Conservation (phyloP, 768 basidiomycete genomes). For the Pilatotrama ljubarskyi region DNA sequence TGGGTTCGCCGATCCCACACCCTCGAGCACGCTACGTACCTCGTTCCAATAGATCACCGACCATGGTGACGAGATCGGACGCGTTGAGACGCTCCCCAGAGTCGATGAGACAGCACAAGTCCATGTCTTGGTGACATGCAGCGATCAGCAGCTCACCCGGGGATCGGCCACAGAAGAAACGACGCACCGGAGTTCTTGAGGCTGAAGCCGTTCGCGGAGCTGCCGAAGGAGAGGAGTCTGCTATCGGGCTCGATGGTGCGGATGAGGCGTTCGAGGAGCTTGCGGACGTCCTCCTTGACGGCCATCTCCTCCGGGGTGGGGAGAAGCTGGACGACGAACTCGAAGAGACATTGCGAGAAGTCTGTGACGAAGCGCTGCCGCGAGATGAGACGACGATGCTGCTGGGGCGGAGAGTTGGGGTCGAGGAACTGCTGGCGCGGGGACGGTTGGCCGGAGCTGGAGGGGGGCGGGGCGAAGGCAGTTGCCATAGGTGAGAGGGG, state of each 20-base stretch:
- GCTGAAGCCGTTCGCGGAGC: constrained; percentile 96
- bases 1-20: constrained; percentile 84
- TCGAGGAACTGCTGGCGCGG: constrained; percentile 23
- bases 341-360: constrained; percentile 88
- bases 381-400: constrained; percentile 32
- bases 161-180: background rate
- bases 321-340: constrained; percentile 90
- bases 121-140: constrained; percentile 75
- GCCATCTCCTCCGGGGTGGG: constrained; percentile 88
- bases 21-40: constrained; percentile 51
- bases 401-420: constrained; percentile 19
- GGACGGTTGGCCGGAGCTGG: constrained; percentile 16
- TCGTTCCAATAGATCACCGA: constrained; percentile 90
- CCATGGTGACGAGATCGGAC: constrained; percentile 89
- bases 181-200: constrained; percentile 85
- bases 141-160: constrained; percentile 5
- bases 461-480: constrained; percentile 20
- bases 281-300: constrained; percentile 95
- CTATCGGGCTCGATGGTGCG: constrained; percentile 92
- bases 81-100: constrained; percentile 77
- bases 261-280: constrained; percentile 92
- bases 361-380: constrained; percentile 72
- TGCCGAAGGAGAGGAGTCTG: constrained; percentile 90
- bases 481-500: constrained; percentile 22
- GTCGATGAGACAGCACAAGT: constrained; percentile 95